Percentiles rank a stretch among this genome's conserved stretches.
Evolutionary conservation across 257 asterid genomes (phyloP).

Genomic region (Solanum corneliomulleri): DNA sequence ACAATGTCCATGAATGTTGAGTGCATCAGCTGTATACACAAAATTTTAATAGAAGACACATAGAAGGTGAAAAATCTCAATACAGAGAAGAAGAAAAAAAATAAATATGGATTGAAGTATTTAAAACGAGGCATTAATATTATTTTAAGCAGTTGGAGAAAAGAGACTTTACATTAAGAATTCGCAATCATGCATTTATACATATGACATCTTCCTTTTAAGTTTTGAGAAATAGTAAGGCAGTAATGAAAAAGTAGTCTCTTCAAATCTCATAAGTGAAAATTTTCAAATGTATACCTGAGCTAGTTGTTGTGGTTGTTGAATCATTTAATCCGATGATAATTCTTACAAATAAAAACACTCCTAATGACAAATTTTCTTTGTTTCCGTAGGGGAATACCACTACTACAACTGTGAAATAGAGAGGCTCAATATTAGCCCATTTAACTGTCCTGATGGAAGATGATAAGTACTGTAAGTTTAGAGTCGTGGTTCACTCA

Average conservation of each 20-base stretch:
- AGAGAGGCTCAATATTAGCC: neutral
- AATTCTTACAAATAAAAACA: neutral
- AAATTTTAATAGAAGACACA: too few species aligned
- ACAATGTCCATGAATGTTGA: constrained; percentile 31
- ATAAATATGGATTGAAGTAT: too few species aligned
- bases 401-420: neutral
- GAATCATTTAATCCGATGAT: neutral
- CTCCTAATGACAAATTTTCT: neutral
- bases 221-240: neutral
- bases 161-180: neutral
- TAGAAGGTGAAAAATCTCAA: too few species aligned
- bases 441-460: neutral
- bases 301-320: neutral
- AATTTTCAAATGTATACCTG: neutral
- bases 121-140: too few species aligned
- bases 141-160: neutral
- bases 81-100: too few species aligned
- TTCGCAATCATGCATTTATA: neutral
- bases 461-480: too few species aligned
- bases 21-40: neutral
- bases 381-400: neutral
- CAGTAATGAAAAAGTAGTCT: neutral
- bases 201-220: neutral
- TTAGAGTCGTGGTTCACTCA: too few species aligned
- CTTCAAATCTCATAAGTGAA: neutral